Base-by-base conservation (phyloP, 257 asterid species). In the Nicotiana undulata region DNA sequence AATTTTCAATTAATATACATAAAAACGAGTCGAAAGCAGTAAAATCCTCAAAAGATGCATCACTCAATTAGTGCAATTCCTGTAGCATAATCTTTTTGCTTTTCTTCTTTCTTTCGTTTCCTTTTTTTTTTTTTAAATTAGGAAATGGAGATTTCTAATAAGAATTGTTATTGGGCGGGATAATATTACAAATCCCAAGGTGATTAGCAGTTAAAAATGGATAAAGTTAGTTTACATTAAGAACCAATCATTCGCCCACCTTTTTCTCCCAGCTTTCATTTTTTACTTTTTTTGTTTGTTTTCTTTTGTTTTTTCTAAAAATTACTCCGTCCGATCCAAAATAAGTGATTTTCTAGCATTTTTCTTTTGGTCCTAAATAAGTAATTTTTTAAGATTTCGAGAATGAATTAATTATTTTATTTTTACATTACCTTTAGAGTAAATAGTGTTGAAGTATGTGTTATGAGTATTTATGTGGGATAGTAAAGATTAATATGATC, bases 141-240 rank as follows among this genome's bases (percentile, higher is more conserved):
- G 0, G 17, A 9, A 51, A 32, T 18, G 53, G 34, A 2, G 10
- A 20, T 46, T 63, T 20, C 6, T 63, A 55, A 24, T 63, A 20
- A 32, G 28, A 80, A 56, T 16, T 37, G 72, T 76, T 3, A 60
- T 44, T 20, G 22, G 17, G 77, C 31, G 20, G 77, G 84, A 78
- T n/a, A 56, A 22, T 49, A 34, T 80, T 53, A 82, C 87, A 83
- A 80, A 82, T 63, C 79, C 83, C 82, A 67, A 84, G 24, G 76
- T 81, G 61, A 88, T 76, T 78, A 28, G 20, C 75, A 34, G 76
- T 55, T 63, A 82, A 65, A 51, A 55, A 32, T 70, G 82, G 85
- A 79, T 85, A 82, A 79, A 82, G 20, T 29, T 70, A 2, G 58
- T 82, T 64, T 63, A 79, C 81, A 61, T 70, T 74, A n/a, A 31